These are phyloP conservation scores for Fusarium papillatum DNA, from an alignment of 2,329 filamentous ascomycete genomes.

Conservation along the genomic window DNA sequence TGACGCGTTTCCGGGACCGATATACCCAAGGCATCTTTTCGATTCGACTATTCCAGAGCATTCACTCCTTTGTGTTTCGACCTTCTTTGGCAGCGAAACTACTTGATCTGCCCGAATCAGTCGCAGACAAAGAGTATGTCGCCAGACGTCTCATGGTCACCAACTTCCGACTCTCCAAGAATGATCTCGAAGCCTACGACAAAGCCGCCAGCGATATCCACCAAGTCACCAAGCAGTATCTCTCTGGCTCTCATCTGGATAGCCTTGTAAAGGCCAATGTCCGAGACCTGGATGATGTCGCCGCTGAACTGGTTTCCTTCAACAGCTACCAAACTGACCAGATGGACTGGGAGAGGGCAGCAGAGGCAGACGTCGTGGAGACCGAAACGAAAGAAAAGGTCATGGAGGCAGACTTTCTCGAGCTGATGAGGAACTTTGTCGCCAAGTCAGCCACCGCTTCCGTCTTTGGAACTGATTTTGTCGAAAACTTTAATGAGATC, in stretches of 20 bases:
- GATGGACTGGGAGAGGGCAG: slow-evolving; percentile 53
- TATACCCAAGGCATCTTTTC: slow-evolving; percentile 53
- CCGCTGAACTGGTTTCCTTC: slow-evolving; percentile 54
- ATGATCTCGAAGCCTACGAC: slow-evolving; percentile 49
- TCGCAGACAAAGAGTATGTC: slow-evolving; percentile 44
- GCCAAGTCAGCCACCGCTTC: slow-evolving; percentile 50
- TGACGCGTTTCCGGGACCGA: slow-evolving; percentile 46
- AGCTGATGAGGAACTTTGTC: slow-evolving; percentile 52
- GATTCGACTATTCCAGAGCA: slow-evolving; percentile 48
- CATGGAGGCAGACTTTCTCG: slow-evolving; percentile 51
- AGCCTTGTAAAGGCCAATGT: slow-evolving; percentile 35
- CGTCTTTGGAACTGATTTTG: slow-evolving; percentile 56
- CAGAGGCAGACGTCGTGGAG: slow-evolving; percentile 48
- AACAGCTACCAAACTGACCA: slow-evolving; percentile 54
- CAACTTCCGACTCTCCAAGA: slow-evolving; percentile 49
- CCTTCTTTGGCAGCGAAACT: slow-evolving; percentile 47
- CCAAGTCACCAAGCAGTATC: slow-evolving; percentile 43
- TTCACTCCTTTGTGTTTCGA: slow-evolving; percentile 51
- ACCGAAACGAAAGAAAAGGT: slow-evolving; percentile 38
- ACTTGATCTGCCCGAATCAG: slow-evolving; percentile 45
- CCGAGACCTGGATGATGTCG: slow-evolving; percentile 43
- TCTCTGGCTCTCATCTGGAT: slow-evolving; percentile 42
- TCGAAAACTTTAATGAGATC: slow-evolving; percentile 55
- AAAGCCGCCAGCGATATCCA: slow-evolving; percentile 44
- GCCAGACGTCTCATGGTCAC: slow-evolving; percentile 44